A percentile compares a stretch with the other conserved stretches of the same genome.
These are phyloP conservation scores for Alternaria burnsii DNA, from an alignment of 2,329 filamentous ascomycete genomes.

Conservation along the genomic window DNA sequence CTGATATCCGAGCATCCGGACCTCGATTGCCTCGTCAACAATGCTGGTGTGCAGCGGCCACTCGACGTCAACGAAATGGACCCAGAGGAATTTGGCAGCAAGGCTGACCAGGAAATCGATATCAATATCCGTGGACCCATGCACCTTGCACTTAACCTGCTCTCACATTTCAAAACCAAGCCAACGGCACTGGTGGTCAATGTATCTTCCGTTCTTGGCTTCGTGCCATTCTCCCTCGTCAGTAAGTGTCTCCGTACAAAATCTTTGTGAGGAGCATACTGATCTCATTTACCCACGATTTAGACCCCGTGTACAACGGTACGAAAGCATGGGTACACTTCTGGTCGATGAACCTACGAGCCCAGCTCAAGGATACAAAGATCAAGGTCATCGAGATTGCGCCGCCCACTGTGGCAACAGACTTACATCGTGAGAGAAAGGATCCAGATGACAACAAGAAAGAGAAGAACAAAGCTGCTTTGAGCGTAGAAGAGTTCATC, in stretches of 20 bases:
- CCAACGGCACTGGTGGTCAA: slow-evolving; percentile 61
- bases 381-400: slow-evolving; percentile 65
- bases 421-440: slow-evolving; percentile 64
- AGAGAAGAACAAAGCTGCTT: slow-evolving; percentile 58
- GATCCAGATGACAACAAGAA: slow-evolving; percentile 69
- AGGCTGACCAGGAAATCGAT: slow-evolving; percentile 65
- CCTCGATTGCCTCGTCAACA: slow-evolving; percentile 67
- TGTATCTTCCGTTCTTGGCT: slow-evolving; percentile 63
- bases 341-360: slow-evolving; percentile 64
- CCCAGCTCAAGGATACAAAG: slow-evolving; percentile 57
- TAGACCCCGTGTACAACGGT: slow-evolving; percentile 65
- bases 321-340: slow-evolving; percentile 68
- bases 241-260: slow-evolving; percentile 37
- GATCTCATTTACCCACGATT: not conserved
- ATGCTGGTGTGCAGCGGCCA: slow-evolving; percentile 66
- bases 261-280: not conserved
- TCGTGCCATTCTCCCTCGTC: slow-evolving; percentile 61
- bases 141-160: slow-evolving; percentile 61
- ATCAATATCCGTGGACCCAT: slow-evolving; percentile 68
- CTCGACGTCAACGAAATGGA: slow-evolving; percentile 56
- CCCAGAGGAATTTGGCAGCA: slow-evolving; percentile 54
- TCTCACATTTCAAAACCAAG: slow-evolving; percentile 60
- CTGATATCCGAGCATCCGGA: slow-evolving; percentile 61
- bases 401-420: slow-evolving; percentile 64
- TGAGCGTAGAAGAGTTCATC: slow-evolving; percentile 65